These are phyloP conservation scores for Ascochyta koolunga DNA, from an alignment of 2,329 filamentous ascomycete genomes.

Conservation along the genomic window DNA sequence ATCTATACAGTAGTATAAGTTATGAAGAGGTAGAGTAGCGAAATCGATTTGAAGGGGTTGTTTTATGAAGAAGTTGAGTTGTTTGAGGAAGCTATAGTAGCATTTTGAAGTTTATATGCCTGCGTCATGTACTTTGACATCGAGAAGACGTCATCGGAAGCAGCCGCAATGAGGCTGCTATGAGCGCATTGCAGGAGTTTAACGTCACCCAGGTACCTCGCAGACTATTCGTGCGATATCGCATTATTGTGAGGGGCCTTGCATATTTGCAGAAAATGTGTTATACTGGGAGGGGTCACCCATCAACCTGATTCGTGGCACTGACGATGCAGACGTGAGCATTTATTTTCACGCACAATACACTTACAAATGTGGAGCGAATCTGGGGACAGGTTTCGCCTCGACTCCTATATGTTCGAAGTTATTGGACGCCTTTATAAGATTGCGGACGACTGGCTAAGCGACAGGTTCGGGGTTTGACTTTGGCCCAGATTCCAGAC, in stretches of 20 bases:
- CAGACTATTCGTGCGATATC: background rate
- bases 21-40: background rate
- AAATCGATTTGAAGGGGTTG: background rate
- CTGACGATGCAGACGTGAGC: background rate
- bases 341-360: background rate
- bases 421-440: background rate
- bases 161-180: background rate
- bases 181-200: slow-evolving; percentile 4
- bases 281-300: background rate
- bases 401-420: background rate
- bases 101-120: slow-evolving; percentile 6
- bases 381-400: background rate
- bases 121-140: slow-evolving; percentile 14
- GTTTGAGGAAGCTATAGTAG: background rate
- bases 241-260: background rate
- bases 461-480: background rate
- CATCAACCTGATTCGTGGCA: background rate
- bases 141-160: slow-evolving; percentile 6
- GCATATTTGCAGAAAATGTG: background rate
- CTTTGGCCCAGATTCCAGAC: no score
- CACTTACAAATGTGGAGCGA: background rate
- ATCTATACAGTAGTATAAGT: background rate
- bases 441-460: background rate
- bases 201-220: slow-evolving; percentile 4
- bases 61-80: background rate